A percentile compares a stretch with the other conserved stretches of the same genome.
Conservation (phyloP, 2,329 filamentous ascomycete genomes). For the Phaeosphaeriaceae sp. region DNA sequence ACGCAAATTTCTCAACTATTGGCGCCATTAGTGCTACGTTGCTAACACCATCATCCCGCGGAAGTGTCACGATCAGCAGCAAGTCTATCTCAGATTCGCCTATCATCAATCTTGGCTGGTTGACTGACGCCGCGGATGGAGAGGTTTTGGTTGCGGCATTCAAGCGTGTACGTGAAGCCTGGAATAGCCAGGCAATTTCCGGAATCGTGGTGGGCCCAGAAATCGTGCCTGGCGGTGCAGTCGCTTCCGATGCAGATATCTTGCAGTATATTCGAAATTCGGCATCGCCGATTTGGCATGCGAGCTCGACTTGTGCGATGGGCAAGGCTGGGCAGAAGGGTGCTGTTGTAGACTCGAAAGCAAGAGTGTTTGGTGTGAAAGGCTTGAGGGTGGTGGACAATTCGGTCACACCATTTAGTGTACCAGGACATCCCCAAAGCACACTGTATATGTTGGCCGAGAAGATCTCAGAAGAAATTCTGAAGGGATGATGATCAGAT, state of each 20-base stretch:
- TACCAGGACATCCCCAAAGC: conserved; percentile 44
- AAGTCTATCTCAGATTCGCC: conserved; percentile 36
- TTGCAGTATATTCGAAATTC: conserved; percentile 19
- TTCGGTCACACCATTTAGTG: conserved; percentile 37
- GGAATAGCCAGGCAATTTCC: conserved; percentile 10
- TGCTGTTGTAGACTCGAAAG: conserved; percentile 46
- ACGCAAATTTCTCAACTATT: neutral
- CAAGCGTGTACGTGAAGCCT: conserved; percentile 32
- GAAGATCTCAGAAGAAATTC: conserved; percentile 32
- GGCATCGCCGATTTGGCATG: conserved; percentile 30
- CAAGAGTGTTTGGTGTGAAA: conserved; percentile 40
- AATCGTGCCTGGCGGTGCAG: conserved; percentile 28
- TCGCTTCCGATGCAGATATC: conserved; percentile 37
- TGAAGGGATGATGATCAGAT: too few species aligned
- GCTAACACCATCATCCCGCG: conserved; percentile 26
- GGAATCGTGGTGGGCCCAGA: conserved; percentile 28
- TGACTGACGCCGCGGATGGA: conserved; percentile 39
- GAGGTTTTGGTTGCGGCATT: conserved; percentile 40
- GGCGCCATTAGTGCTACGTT: neutral
- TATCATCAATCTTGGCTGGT: conserved; percentile 45
- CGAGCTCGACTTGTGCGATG: conserved; percentile 25
- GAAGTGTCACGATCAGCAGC: conserved; percentile 41
- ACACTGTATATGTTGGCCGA: conserved; percentile 38
- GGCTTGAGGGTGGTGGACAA: conserved; percentile 44
- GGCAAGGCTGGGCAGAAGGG: conserved; percentile 29